A percentile compares a stretch with the other conserved stretches of the same genome.
Conservation (phyloP, 768 basidiomycete species). For the Mycena leptocephala region DNA sequence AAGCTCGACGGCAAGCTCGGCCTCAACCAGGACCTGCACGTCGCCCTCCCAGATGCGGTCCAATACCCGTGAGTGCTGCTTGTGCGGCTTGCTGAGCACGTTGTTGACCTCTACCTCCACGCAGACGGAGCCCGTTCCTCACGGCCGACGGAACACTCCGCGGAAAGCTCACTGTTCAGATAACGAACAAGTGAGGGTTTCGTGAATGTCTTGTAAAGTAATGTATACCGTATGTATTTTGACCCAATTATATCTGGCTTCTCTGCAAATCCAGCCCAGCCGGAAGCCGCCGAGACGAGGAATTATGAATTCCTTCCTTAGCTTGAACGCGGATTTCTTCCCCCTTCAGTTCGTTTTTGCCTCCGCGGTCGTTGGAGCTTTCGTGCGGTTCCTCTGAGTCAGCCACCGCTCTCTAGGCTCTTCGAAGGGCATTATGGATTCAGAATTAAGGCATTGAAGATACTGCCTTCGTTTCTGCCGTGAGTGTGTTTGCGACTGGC, state of each 20-base stretch:
- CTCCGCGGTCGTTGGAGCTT: conserved; percentile 16
- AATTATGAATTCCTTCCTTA: background rate
- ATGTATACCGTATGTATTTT: background rate
- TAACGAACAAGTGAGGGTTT: conserved; percentile 6
- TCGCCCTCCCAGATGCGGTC: conserved; percentile 30
- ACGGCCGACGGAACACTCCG: conserved; percentile 30
- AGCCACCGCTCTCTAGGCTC: background rate
- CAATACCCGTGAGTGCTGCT: conserved; percentile 34
- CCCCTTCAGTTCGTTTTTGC: background rate
- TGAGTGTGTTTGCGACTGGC: background rate
- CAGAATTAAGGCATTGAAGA: background rate
- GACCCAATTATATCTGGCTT: background rate
- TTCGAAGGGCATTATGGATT: background rate
- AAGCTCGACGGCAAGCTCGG: conserved; percentile 21
- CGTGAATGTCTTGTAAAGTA: background rate
- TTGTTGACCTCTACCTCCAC: background rate
- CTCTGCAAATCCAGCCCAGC: background rate
- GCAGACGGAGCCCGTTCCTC: conserved; percentile 32
- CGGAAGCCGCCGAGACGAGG: background rate
- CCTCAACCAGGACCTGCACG: background rate
- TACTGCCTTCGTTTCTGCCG: background rate
- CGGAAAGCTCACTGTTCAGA: conserved; percentile 30
- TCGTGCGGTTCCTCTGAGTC: conserved; percentile 8
- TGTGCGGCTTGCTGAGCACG: background rate
- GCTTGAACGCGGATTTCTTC: background rate